Evolutionary conservation across 306 rosid genomes (phyloP).

Genomic region (Gastrolobium villosum): DNA sequence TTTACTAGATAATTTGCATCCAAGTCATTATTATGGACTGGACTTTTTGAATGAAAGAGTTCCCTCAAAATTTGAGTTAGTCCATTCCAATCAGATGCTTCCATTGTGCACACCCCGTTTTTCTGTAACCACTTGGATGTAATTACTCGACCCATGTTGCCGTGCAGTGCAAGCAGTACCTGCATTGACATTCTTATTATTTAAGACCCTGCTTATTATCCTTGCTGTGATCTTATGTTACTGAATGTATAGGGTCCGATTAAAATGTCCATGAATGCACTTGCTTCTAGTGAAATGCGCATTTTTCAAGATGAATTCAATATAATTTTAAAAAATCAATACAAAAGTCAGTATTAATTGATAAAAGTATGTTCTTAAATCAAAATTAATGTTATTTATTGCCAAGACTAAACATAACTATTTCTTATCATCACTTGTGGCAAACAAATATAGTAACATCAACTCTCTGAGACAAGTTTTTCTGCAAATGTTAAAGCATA

Average conservation of each 20-base stretch:
- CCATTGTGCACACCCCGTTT: constrained; percentile 74
- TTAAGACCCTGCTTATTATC: constrained; percentile 13
- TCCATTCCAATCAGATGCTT: constrained; percentile 97
- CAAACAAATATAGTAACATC: neutral
- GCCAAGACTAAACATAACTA: too few relatives aligned
- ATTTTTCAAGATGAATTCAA: neutral
- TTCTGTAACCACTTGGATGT: constrained; percentile 82
- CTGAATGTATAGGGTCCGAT: neutral
- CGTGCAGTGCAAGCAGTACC: constrained; percentile 88
- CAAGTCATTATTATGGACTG: constrained; percentile 58
- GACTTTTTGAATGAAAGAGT: constrained; percentile 73
- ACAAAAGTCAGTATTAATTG: neutral
- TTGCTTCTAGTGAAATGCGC: neutral
- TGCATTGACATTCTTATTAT: constrained; percentile 48
- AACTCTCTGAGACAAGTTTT: neutral
- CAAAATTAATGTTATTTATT: too few relatives aligned
- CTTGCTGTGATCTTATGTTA: constrained; percentile 10
- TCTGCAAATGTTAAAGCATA: neutral
- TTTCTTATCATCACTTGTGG: too few relatives aligned
- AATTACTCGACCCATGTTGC: constrained; percentile 75
- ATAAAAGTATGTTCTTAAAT: neutral
- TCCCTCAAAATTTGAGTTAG: constrained; percentile 82
- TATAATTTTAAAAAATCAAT: neutral
- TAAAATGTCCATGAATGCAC: neutral
- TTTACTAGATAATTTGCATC: constrained; percentile 65